These are phyloP conservation scores for Agaricus bisporus DNA, from an alignment of 768 basidiomycete genomes.

Conservation along the genomic window DNA sequence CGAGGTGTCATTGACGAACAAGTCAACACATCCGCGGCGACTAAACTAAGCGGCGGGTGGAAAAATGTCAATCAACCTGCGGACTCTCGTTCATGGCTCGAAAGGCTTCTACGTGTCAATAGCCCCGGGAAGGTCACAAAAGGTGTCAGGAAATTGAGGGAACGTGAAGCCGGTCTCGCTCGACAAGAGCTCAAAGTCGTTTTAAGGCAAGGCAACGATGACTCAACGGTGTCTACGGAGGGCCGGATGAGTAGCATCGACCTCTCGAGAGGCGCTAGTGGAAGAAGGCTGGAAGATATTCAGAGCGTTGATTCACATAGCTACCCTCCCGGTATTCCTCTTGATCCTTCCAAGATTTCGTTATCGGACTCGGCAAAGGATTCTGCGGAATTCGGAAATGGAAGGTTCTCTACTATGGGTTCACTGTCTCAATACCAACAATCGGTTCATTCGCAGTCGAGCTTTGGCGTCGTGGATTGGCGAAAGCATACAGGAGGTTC, in stretches of 20 bases:
- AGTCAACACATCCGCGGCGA: slow-evolving; percentile 92
- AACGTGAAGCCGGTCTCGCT: slow-evolving; percentile 62
- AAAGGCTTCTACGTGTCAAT: slow-evolving; percentile 67
- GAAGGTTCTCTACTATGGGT: slow-evolving; percentile 17
- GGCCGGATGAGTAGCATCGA: slow-evolving; percentile 39
- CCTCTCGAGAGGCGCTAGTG: slow-evolving; percentile 36
- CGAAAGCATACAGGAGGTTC: slow-evolving; percentile 58
- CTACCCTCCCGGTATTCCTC: slow-evolving; percentile 47
- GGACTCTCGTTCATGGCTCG: slow-evolving; percentile 71
- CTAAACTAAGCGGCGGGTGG: slow-evolving; percentile 80
- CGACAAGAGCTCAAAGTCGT: slow-evolving; percentile 59
- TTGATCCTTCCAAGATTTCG: slow-evolving; percentile 29
- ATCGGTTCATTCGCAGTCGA: slow-evolving; percentile 49
- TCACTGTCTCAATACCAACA: slow-evolving; percentile 49
- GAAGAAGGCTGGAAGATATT: slow-evolving; percentile 58
- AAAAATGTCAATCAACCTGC: slow-evolving; percentile 81
- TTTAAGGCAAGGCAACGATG: slow-evolving; percentile 47
- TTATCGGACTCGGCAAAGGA: slow-evolving; percentile 29
- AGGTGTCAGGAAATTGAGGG: slow-evolving; percentile 81
- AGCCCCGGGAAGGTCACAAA: slow-evolving; percentile 71
- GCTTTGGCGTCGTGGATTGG: slow-evolving; percentile 79
- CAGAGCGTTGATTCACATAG: slow-evolving; percentile 60
- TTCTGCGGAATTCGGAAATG: slow-evolving; percentile 22
- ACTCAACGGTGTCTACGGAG: slow-evolving; percentile 30
- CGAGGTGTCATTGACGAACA: slow-evolving; percentile 82